phyloP scores from a whole-genome alignment of 495 filamentous ascomycete genomes.

The Apodospora peruviana region DNA sequence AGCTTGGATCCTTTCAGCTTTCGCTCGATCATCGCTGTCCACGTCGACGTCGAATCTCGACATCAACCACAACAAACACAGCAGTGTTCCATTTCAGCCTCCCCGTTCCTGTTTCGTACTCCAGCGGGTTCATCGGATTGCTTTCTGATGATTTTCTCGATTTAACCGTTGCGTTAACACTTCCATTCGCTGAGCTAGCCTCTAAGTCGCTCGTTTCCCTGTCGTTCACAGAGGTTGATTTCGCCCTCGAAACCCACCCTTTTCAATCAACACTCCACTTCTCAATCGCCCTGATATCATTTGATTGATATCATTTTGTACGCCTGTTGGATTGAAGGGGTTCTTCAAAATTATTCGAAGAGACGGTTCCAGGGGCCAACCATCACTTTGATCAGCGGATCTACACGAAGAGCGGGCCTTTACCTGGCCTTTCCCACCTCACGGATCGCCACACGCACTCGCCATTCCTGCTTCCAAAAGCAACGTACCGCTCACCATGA shows the following conservation, averaged over 20 bases:
- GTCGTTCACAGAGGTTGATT: neutral
- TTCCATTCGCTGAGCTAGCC: constrained; percentile 46
- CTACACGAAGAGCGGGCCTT: constrained; percentile 12
- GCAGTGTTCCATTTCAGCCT: constrained; percentile 3
- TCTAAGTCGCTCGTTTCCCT: constrained; percentile 46
- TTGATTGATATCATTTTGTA: neutral
- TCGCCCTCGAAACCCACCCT: neutral
- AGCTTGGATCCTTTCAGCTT: constrained; percentile 16
- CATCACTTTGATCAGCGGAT: constrained; percentile 15
- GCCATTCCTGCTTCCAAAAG: neutral
- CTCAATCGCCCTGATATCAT: neutral
- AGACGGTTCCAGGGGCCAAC: neutral
- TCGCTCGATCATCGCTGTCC: constrained; percentile 12
- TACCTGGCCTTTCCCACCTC: constrained; percentile 3
- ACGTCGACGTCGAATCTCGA: constrained; percentile 13
- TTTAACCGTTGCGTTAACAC: constrained; percentile 14
- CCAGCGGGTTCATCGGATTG: constrained; percentile 7
- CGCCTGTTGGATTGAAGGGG: neutral
- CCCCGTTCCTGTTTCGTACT: constrained; percentile 1
- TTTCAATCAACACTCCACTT: neutral
- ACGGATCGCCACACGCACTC: constrained; percentile 9
- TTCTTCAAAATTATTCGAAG: no score
- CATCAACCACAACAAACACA: constrained; percentile 5
- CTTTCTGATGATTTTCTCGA: constrained; percentile 9
- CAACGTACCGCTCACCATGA: constrained; percentile 10